Base-by-base conservation (phyloP, 1,139 yeast genomes). In the Scheffersomyces stambukii region DNA sequence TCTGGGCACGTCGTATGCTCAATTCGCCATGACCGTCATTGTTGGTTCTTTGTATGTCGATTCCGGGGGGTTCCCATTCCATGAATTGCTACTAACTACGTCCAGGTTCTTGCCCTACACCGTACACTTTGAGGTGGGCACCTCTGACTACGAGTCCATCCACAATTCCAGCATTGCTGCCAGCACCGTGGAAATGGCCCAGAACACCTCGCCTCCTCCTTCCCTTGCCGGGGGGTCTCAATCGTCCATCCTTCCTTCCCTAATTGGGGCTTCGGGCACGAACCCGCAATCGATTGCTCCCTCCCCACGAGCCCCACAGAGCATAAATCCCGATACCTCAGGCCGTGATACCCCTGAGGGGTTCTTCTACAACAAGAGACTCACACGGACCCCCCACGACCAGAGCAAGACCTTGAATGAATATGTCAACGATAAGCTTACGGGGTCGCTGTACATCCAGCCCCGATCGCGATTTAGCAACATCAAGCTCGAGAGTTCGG, bases 21-120 rank as follows among this genome's bases (percentile, higher is more conserved):
- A 11, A 16, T 13, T 3, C 19, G 24, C 18, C 6, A 76, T 77
- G 84, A 74, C 83, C 6, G 56, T 77, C 20, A 66, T 76, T 32
- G 67, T 77, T 24, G 84, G 77, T 16, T 71, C 83, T 17, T 55
- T 77, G 81, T 76, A 70, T 46, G 82, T 75, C 42, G 17, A 4
- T 5, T 6, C n/a, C 8, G 19, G 8, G n/a, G 5, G n/a, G 6
- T 5, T 14, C 28, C 18, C 21, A 16, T 17, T 11, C 16, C 17
- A 19, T 25, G 23, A 28, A 29, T 36, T 37, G 11, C 12, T 28
- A 33, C 35, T 28, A 27, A 38, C 40, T 3, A 13, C 6, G 4
- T 18, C 19, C 32, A 77, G 85, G 33, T 79, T 81, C 41, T 60
- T 81, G 23, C 89, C 91, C 4, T 77, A 78, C 44, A 78, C 89